Conservation (phyloP, 73 alveolate genomes). For the Paramecium primaurelia region DNA sequence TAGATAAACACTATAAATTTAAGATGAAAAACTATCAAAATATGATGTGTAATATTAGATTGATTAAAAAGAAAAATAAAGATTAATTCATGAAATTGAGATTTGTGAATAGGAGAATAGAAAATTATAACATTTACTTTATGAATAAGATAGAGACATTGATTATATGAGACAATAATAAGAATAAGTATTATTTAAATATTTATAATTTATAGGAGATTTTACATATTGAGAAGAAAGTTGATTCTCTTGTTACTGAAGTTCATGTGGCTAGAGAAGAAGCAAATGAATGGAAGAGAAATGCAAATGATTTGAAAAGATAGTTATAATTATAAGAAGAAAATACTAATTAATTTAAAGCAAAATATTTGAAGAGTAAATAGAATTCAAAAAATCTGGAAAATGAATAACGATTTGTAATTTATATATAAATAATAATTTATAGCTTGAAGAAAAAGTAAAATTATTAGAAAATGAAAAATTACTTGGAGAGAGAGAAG, state of each 20-base stretch:
- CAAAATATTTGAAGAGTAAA: conserved; percentile 24
- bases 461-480: conserved; percentile 28
- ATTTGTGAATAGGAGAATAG: neutral
- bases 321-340: neutral
- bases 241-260: neutral
- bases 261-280: conserved; percentile 16
- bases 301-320: neutral
- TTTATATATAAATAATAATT: neutral
- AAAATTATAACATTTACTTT: neutral
- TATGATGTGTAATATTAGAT: conserved; percentile 35
- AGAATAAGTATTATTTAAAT: neutral
- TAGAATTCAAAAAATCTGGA: conserved; percentile 1
- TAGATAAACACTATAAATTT: neutral
- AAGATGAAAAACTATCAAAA: neutral
- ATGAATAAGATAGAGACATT: conserved; percentile 22
- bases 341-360: neutral
- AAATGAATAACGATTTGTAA: conserved; percentile 10
- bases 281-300: neutral
- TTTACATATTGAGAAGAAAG: conserved; percentile 34
- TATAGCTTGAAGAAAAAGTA: conserved; percentile 25
- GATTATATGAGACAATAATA: conserved; percentile 8
- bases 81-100: neutral
- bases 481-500: conserved; percentile 36
- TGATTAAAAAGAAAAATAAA: conserved; percentile 32
- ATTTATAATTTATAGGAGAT: neutral